phyloP scores from a whole-genome alignment of 768 basidiomycete species.

The Chalciporus pseudorubinellus region DNA sequence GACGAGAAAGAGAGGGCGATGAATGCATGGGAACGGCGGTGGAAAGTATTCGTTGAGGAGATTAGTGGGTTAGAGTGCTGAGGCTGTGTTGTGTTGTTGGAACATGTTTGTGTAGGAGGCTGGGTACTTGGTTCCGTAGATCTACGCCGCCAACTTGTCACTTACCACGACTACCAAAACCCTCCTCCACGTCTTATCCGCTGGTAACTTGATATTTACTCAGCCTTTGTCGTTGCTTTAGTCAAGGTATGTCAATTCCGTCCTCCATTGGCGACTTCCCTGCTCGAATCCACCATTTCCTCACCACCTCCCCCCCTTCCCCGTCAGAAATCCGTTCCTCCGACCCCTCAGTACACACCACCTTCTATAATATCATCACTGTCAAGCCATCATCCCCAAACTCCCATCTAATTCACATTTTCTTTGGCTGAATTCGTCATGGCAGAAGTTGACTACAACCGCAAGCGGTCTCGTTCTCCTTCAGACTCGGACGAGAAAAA shows the following conservation, averaged over 20 bases:
- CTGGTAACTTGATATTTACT: not conserved
- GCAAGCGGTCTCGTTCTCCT: slow-evolving; percentile 85
- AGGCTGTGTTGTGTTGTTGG: slow-evolving; percentile 17
- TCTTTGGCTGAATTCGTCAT: slow-evolving; percentile 62
- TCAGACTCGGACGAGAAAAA: slow-evolving; percentile 80
- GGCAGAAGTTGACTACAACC: slow-evolving; percentile 83
- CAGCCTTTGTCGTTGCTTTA: not conserved
- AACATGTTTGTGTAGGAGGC: slow-evolving; percentile 14
- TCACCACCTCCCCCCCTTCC: slow-evolving; percentile 53
- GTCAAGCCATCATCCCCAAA: slow-evolving; percentile 45
- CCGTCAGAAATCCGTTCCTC: slow-evolving; percentile 48
- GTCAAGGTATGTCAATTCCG: slow-evolving; percentile 37
- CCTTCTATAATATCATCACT: slow-evolving; percentile 39
- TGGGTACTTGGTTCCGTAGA: not conserved
- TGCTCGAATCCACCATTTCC: slow-evolving; percentile 55
- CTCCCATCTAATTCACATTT: slow-evolving; percentile 35
- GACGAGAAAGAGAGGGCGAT: slow-evolving; percentile 45
- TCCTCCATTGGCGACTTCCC: slow-evolving; percentile 39
- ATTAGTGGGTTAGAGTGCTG: slow-evolving; percentile 4
- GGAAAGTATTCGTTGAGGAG: slow-evolving; percentile 44
- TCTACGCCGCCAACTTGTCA: not conserved
- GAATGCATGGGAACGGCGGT: slow-evolving; percentile 43
- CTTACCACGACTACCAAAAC: slow-evolving; percentile 9
- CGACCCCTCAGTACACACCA: slow-evolving; percentile 38
- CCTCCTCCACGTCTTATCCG: slow-evolving; percentile 6